Evolutionary conservation across 768 basidiomycete species (phyloP).

Genomic region (Tulasnella calospora): DNA sequence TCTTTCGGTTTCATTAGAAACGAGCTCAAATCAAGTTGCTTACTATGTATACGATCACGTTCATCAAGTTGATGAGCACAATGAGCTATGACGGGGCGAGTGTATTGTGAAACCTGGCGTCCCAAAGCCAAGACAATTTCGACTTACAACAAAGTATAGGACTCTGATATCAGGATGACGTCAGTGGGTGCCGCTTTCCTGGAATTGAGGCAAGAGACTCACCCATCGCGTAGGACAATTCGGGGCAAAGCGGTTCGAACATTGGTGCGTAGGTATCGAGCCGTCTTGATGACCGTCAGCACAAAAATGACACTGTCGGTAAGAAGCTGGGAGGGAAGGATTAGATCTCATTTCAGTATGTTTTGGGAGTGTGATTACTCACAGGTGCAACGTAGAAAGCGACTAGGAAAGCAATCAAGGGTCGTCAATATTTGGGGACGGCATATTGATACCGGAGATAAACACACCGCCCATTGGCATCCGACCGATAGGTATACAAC

Average conservation of each 20-base stretch:
- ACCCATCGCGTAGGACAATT: constrained; percentile 11
- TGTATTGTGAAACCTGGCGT: background rate
- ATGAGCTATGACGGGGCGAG: background rate
- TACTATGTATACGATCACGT: background rate
- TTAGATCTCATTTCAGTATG: background rate
- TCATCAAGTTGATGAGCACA: constrained; percentile 3
- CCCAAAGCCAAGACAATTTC: background rate
- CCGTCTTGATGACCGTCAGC: background rate
- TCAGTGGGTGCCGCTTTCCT: background rate
- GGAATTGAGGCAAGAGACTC: background rate
- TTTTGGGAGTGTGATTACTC: background rate
- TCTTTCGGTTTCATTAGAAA: background rate
- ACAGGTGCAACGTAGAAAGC: constrained; percentile 9
- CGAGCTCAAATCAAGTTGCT: background rate
- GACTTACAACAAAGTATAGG: background rate
- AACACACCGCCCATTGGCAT: background rate
- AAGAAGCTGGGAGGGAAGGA: background rate
- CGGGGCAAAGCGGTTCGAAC: background rate
- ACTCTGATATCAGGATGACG: background rate
- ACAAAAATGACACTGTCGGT: background rate
- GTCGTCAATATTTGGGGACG: background rate
- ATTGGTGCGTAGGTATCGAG: background rate
- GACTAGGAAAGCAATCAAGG: background rate
- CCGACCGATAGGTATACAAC: constrained; percentile 4
- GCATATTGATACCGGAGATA: background rate